Conservation (phyloP, 129 eudicot genomes). For the Centrapalus pauciflorus region DNA sequence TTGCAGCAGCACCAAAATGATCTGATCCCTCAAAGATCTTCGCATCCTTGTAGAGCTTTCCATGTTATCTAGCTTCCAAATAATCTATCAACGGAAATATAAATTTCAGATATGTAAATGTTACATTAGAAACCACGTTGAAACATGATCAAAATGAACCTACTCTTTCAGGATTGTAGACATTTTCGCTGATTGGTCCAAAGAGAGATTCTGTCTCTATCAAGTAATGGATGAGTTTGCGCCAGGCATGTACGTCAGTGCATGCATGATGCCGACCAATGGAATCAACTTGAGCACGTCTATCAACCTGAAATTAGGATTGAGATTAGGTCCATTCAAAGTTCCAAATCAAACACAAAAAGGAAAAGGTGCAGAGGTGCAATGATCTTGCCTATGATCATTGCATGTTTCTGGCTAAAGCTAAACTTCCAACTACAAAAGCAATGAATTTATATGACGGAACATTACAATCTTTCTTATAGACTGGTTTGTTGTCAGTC, state of each 20-base stretch:
- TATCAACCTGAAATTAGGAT: slow-evolving; percentile 62
- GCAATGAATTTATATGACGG: slow-evolving; percentile 86
- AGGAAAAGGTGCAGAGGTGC: slow-evolving; percentile 13
- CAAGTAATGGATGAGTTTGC: slow-evolving; percentile 87
- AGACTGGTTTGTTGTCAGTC: slow-evolving; percentile 68
- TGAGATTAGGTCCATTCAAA: not conserved
- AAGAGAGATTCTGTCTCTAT: slow-evolving; percentile 82
- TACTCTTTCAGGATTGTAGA: slow-evolving; percentile 72
- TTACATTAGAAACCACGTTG: not conserved
- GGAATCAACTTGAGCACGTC: slow-evolving; percentile 74
- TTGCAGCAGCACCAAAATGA: slow-evolving; percentile 88
- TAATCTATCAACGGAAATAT: slow-evolving; percentile 36
- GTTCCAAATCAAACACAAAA: not conserved
- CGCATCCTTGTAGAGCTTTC: slow-evolving; percentile 97
- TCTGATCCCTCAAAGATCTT: slow-evolving; percentile 70
- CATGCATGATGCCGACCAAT: slow-evolving; percentile 60
- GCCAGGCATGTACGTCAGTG: slow-evolving; percentile 90
- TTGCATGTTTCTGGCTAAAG: slow-evolving; percentile 92
- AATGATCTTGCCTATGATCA: slow-evolving; percentile 77
- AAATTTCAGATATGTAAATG: not conserved
- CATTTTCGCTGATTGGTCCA: slow-evolving; percentile 69
- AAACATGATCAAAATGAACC: slow-evolving; percentile 17
- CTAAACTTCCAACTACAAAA: slow-evolving; percentile 88
- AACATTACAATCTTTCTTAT: slow-evolving; percentile 81
- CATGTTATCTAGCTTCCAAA: slow-evolving; percentile 89